Evolutionary conservation across 306 rosid genomes (phyloP).

Genomic region (Malus orientalis): DNA sequence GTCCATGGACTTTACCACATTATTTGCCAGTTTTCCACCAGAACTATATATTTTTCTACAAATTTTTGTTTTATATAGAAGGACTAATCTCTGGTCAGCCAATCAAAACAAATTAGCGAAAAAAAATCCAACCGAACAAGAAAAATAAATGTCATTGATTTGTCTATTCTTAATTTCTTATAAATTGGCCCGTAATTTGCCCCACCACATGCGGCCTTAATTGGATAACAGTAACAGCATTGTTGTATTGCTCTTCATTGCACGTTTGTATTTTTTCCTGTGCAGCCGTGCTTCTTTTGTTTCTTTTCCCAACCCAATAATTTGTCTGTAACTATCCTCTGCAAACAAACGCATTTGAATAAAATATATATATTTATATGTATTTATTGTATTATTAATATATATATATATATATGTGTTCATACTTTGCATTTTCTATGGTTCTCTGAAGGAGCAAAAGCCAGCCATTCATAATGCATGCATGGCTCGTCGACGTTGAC

Average conservation of each 20-base stretch:
- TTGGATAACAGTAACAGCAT: conserved; percentile 2
- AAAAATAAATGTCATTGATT: too few species aligned
- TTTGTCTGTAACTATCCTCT: neutral
- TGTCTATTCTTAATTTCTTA: too few species aligned
- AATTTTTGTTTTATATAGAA: too few species aligned
- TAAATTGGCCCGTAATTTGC: neutral
- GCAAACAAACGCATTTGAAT: neutral
- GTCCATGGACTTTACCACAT: conserved; percentile 3
- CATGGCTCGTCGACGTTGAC: conserved; percentile 2
- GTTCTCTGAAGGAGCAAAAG: neutral
- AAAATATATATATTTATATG: too few species aligned
- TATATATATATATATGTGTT: too few species aligned
- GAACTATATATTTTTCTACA: too few species aligned
- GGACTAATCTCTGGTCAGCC: too few species aligned
- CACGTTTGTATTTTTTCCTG: neutral
- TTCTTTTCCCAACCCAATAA: neutral
- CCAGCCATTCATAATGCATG: neutral
- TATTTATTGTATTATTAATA: too few species aligned
- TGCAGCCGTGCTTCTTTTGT: neutral
- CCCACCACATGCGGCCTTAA: conserved; percentile 20
- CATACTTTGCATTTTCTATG: neutral
- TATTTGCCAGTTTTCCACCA: neutral
- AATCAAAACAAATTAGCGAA: too few species aligned
- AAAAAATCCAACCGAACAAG: too few species aligned
- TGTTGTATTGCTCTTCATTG: neutral